phyloP scores from a whole-genome alignment of 164 flowering plant species.

The Cinnamomum chago region DNA sequence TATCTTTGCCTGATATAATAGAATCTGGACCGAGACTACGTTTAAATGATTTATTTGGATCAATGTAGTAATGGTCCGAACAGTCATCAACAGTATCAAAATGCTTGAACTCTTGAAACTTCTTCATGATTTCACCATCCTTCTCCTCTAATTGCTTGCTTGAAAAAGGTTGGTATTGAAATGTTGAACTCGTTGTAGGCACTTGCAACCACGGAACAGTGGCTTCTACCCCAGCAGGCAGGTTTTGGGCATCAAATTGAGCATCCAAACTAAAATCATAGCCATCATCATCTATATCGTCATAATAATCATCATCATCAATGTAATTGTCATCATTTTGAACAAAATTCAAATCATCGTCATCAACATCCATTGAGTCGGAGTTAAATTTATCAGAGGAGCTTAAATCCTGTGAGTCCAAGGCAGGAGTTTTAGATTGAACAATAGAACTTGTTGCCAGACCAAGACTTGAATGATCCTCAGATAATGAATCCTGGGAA shows the following conservation, averaged over 20 bases:
- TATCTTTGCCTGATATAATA: not conserved
- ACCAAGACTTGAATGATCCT: not conserved
- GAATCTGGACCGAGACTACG: not conserved
- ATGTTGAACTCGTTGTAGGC: constrained; percentile 18
- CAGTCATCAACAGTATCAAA: constrained; percentile 12
- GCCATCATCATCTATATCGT: not conserved
- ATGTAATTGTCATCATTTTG: not conserved
- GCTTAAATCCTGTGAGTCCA: not conserved
- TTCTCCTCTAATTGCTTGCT: constrained; percentile 1
- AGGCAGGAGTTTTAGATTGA: not conserved
- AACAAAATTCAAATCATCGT: constrained; percentile 4
- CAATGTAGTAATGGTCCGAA: constrained; percentile 7
- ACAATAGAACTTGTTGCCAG: not conserved
- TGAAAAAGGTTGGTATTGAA: constrained; percentile 2
- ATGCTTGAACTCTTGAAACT: constrained; percentile 1
- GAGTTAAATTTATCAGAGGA: not conserved
- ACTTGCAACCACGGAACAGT: constrained; percentile 15
- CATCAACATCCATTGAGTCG: not conserved
- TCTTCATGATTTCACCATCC: constrained; percentile 6
- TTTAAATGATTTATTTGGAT: not conserved
- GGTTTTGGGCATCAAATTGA: constrained; percentile 21
- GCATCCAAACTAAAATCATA: constrained; percentile 19
- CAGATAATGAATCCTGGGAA: constrained; percentile 12
- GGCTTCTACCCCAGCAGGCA: constrained; percentile 23
- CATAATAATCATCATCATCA: not conserved